A percentile compares a stretch with the other conserved stretches of the same genome.
Conservation (phyloP, 2,329 filamentous ascomycete genomes). For the Blastomyces gilchristii region DNA sequence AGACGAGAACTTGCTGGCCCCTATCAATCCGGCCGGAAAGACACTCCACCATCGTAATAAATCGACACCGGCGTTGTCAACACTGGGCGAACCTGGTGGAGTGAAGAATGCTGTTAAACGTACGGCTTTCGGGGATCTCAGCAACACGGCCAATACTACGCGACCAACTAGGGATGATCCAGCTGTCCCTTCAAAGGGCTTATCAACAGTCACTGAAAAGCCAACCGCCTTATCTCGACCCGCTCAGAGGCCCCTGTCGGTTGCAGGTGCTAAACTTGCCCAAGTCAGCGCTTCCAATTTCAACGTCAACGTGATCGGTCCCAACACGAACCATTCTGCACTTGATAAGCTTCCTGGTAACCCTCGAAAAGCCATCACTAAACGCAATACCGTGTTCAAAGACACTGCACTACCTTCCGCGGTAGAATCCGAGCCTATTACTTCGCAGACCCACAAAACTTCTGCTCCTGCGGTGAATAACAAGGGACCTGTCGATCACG, state of each 20-base stretch:
- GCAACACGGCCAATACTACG: conserved; percentile 48
- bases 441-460: conserved; percentile 22
- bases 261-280: conserved; percentile 31
- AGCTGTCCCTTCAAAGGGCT: conserved; percentile 40
- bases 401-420: conserved; percentile 34
- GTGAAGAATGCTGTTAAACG: conserved; percentile 61
- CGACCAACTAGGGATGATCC: conserved; percentile 47
- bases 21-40: conserved; percentile 41
- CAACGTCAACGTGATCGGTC: conserved; percentile 25
- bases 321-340: conserved; percentile 22
- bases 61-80: conserved; percentile 56
- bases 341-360: conserved; percentile 21
- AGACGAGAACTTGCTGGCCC: conserved; percentile 59
- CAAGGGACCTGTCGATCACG: neutral
- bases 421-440: conserved; percentile 23
- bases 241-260: conserved; percentile 49
- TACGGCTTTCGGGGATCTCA: conserved; percentile 71
- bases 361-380: conserved; percentile 40
- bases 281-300: conserved; percentile 26
- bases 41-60: conserved; percentile 71
- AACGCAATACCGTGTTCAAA: conserved; percentile 48
- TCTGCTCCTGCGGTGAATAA: conserved; percentile 10
- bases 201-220: conserved; percentile 26
- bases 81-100: conserved; percentile 42
- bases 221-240: conserved; percentile 43